Evolutionary conservation across 306 rosid species (phyloP).

Genomic region (Phaseolus lunatus): DNA sequence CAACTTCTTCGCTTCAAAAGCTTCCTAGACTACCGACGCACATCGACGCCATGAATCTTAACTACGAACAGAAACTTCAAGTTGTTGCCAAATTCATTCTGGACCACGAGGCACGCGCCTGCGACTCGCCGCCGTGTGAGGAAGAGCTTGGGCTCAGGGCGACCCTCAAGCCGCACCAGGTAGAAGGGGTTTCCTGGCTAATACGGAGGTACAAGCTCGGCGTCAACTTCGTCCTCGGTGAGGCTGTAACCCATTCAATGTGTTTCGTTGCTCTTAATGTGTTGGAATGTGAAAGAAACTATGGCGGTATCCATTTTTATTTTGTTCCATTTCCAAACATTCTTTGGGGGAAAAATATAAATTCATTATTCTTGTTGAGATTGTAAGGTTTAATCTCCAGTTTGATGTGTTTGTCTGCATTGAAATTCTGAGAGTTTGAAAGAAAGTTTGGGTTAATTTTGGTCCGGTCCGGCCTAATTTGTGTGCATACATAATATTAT

Average conservation of each 20-base stretch:
- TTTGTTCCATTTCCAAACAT: no score
- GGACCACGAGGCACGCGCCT: slow-evolving; percentile 49
- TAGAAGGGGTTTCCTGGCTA: slow-evolving; percentile 92
- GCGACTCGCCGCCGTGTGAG: slow-evolving; percentile 39
- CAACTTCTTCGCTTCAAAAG: slow-evolving; percentile 33
- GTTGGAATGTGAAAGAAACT: not conserved
- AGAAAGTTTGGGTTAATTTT: no score
- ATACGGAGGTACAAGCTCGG: slow-evolving; percentile 78
- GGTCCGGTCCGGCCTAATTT: no score
- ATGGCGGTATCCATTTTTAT: no score
- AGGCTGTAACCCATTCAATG: slow-evolving; percentile 12
- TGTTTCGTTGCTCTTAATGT: slow-evolving; percentile 27
- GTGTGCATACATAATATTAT: no score
- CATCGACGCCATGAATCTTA: slow-evolving; percentile 46
- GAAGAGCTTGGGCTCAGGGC: slow-evolving; percentile 73
- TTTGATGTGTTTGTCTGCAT: no score
- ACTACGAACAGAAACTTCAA: slow-evolving; percentile 70
- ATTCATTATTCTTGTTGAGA: no score
- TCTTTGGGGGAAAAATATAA: no score
- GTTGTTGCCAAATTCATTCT: slow-evolving; percentile 61
- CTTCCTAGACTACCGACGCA: not conserved
- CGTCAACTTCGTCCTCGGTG: slow-evolving; percentile 91
- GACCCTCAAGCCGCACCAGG: slow-evolving; percentile 81
- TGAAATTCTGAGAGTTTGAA: no score
- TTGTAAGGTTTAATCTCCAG: no score